Evolutionary conservation across 192 early-diverging fungal genomes (phyloP).

Genomic region (Backusella parvicylindrica): DNA sequence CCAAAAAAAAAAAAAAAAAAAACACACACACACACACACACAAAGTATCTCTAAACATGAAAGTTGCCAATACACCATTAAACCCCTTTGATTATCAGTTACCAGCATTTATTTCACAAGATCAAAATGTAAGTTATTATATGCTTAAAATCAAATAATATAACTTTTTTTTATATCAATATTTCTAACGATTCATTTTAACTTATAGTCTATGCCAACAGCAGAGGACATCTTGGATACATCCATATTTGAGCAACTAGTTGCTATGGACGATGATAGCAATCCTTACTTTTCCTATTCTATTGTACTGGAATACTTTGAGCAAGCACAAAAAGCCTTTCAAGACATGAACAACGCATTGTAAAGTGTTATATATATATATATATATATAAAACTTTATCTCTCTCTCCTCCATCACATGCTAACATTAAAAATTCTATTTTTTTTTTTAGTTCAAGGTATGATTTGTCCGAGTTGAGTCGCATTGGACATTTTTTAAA

Average conservation of each 20-base stretch:
- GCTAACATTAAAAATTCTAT: background rate
- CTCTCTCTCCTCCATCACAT: too few species aligned
- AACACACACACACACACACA: too few species aligned
- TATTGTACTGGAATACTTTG: background rate
- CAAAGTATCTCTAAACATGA: too few species aligned
- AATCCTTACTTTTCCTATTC: background rate
- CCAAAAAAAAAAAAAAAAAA: too few species aligned
- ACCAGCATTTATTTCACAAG: background rate
- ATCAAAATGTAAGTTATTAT: background rate
- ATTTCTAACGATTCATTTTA: too few species aligned
- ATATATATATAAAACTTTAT: background rate
- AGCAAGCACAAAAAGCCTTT: background rate
- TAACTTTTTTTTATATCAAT: too few species aligned
- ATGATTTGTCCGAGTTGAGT: background rate
- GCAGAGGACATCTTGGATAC: background rate
- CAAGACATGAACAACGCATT: background rate
- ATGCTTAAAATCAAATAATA: background rate
- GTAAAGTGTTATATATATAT: background rate
- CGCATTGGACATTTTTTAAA: conserved; percentile 4
- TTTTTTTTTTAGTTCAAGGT: background rate
- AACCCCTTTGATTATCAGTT: background rate
- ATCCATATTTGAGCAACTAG: background rate
- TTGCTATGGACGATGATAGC: background rate
- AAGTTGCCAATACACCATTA: background rate
- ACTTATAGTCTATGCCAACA: background rate